A percentile compares a stretch with the other conserved stretches of the same genome.
Evolutionary conservation across 805 yeast genomes (phyloP).

Genomic region (Candida piceae): DNA sequence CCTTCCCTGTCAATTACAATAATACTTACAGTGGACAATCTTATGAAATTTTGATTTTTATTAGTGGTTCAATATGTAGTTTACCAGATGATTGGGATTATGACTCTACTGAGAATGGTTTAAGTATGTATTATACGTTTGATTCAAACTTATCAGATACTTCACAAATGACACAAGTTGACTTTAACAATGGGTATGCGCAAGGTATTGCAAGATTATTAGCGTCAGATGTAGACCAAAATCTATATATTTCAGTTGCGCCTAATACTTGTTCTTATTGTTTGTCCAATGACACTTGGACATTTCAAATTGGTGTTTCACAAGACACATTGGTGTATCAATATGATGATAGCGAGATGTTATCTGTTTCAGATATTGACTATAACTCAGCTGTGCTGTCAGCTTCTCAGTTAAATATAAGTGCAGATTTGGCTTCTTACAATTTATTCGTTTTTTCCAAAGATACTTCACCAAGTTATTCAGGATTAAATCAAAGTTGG

Average conservation of each 20-base stretch:
- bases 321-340: conserved; percentile 57
- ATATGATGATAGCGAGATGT: conserved; percentile 59
- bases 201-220: conserved; percentile 16
- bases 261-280: conserved; percentile 22
- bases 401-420: conserved; percentile 35
- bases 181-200: conserved; percentile 25
- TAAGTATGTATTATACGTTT: conserved; percentile 24
- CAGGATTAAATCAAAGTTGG: conserved; percentile 49
- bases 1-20: conserved; percentile 30
- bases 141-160: conserved; percentile 15
- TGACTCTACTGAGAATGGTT: conserved; percentile 14
- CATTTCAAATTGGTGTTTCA: conserved; percentile 61
- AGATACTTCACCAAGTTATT: conserved; percentile 32
- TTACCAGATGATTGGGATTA: conserved; percentile 21
- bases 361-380: conserved; percentile 63
- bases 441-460: conserved; percentile 45
- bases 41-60: conserved; percentile 42
- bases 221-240: conserved; percentile 6
- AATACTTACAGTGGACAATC: conserved; percentile 38
- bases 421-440: conserved; percentile 27
- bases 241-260: conserved; percentile 17
- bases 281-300: conserved; percentile 36
- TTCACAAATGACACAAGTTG: conserved; percentile 9
- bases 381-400: conserved; percentile 54
- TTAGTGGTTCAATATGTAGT: conserved; percentile 47